Evolutionary conservation across 352 stramenopile species (phyloP).

Genomic region (Phytophthora syringae): DNA sequence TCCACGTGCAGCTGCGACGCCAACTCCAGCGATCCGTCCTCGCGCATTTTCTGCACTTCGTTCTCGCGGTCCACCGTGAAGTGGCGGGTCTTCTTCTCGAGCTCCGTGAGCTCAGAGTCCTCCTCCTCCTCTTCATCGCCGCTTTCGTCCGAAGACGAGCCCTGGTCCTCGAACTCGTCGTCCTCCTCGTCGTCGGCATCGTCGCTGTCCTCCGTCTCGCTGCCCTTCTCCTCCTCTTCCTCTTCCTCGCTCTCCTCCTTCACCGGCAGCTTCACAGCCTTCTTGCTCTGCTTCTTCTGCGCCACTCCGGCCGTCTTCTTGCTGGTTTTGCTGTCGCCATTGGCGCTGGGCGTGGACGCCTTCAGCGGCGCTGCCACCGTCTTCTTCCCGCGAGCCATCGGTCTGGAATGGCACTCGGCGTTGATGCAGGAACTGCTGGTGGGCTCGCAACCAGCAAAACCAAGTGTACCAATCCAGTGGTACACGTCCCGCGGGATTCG

Average conservation of each 20-base stretch:
- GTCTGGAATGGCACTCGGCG: constrained; percentile 23
- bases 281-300: constrained; percentile 36
- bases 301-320: constrained; percentile 35
- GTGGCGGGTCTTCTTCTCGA: constrained; percentile 83
- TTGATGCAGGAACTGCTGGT: constrained; percentile 13
- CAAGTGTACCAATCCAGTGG: constrained; percentile 24
- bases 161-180: constrained; percentile 88
- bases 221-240: constrained; percentile 39
- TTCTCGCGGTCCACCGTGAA: constrained; percentile 78
- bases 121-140: constrained; percentile 73
- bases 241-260: constrained; percentile 27
- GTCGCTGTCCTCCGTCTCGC: constrained; percentile 69
- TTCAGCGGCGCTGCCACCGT: constrained; percentile 37
- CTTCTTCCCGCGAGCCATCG: constrained; percentile 53
- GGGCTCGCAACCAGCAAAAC: constrained; percentile 44
- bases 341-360: constrained; percentile 37
- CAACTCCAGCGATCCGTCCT: constrained; percentile 82
- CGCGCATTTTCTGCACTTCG: constrained; percentile 84
- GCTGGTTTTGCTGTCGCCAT: constrained; percentile 24
- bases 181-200: constrained; percentile 67
- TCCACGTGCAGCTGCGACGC: constrained; percentile 96
- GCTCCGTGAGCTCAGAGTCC: constrained; percentile 71
- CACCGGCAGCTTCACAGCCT: constrained; percentile 29
- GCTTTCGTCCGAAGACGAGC: constrained; percentile 81
- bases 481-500: constrained; percentile 14